These are phyloP conservation scores for Delitschia confertaspora DNA, from an alignment of 495 filamentous ascomycete species.

Conservation along the genomic window DNA sequence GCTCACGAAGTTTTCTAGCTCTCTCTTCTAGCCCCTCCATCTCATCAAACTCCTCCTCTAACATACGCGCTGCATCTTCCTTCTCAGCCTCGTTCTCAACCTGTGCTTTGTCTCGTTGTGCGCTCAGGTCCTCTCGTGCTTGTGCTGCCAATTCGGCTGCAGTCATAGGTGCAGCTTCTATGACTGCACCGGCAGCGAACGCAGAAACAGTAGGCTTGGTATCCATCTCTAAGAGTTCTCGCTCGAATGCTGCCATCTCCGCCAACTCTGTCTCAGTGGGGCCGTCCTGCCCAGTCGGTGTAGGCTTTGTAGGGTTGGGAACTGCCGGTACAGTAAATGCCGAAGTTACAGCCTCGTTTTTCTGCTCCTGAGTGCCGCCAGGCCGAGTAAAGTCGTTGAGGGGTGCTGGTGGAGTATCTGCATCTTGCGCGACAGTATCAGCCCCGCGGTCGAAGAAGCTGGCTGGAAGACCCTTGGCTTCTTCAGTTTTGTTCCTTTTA, in stretches of 20 bases:
- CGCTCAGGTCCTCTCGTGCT: constrained; percentile 47
- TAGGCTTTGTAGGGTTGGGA: too few relatives aligned
- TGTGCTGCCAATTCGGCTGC: constrained; percentile 65
- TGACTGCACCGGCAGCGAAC: constrained; percentile 43
- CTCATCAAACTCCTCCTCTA: constrained; percentile 87
- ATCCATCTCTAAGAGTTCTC: too few relatives aligned
- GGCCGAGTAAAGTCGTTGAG: neutral
- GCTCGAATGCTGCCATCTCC: constrained; percentile 47
- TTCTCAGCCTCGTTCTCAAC: constrained; percentile 68
- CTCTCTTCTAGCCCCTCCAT: constrained; percentile 86
- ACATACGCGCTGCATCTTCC: constrained; percentile 69
- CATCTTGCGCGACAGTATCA: neutral
- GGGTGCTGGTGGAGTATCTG: neutral
- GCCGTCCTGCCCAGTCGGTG: neutral
- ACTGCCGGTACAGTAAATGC: too few relatives aligned
- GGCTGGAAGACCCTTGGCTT: constrained; percentile 12
- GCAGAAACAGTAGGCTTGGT: constrained; percentile 5
- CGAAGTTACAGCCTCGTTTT: neutral
- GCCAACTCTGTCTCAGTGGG: constrained; percentile 41
- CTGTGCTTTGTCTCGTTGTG: constrained; percentile 46
- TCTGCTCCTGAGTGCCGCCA: neutral
- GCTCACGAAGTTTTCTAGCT: constrained; percentile 66
- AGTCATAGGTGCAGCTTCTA: constrained; percentile 61
- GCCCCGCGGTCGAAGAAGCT: constrained; percentile 21
- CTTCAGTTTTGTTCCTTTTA: constrained; percentile 23